Base-by-base conservation (phyloP, 108 stramenopile species). In the Chaetoceros muelleri region DNA sequence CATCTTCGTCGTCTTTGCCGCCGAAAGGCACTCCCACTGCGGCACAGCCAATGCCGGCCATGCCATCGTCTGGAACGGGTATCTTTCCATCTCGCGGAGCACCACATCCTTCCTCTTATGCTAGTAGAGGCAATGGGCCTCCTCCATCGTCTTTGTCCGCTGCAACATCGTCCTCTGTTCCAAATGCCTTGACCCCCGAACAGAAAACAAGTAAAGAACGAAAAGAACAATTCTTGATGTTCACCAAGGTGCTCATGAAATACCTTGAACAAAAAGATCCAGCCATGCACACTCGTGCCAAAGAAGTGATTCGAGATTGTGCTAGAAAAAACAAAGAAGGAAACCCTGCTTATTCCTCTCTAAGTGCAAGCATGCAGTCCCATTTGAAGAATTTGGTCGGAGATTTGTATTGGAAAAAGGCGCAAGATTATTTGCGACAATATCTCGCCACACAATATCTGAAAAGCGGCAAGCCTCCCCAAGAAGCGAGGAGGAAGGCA, bases 221-320 rank as follows among this genome's bases (percentile, higher is more conserved):
- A 56, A 92, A 92, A 73, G 84, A 87, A 60, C 60, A 69, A 27
- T 92, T 87, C 53, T 64, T 87, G 55, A 80, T 92, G 78, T 87
- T 92, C 55, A 92, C 90, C 0, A 65, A 80, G 21, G 86, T 87
- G 22, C 59, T 92, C 45, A 82, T 92, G 71, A 87, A 86, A 54
- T 84, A 82, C 34, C 66, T 92, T 29, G 86, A 92, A 73, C 65
- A 68, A 63, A 79, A 84, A 46, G 84, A 92, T 69, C 50, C 65
- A 13, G 60, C 31, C 0, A 58, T 85, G 71, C 86, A 92, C 57
- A 24, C 44, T 26, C 31, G 64, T n/a, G 90, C 85, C 60, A 85
- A 82, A 64, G 44, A 40, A 13, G 76, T 81, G 57, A 84, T 93
- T 57, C 76, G 74, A 46, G 84, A 84, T 48, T 93, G 90, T 66